phyloP scores from a whole-genome alignment of 2,329 filamentous ascomycete genomes.

The Aspergillus uvarum region DNA sequence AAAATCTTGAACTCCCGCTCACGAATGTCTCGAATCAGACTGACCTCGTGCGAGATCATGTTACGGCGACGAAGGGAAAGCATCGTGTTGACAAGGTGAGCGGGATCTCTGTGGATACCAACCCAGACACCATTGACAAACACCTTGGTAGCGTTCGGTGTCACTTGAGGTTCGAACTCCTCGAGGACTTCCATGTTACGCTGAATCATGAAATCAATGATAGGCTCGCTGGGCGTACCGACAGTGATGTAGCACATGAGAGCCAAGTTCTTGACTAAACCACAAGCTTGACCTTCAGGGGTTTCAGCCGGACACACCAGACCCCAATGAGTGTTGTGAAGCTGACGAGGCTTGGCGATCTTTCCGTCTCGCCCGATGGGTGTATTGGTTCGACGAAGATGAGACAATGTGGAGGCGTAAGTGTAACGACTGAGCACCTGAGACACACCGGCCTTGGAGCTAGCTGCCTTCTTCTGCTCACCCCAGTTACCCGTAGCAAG shows the following conservation, averaged over 20 bases:
- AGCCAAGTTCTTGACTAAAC: slow-evolving; percentile 94
- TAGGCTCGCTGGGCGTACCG: slow-evolving; percentile 83
- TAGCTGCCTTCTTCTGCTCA: slow-evolving; percentile 97
- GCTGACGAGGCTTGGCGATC: slow-evolving; percentile 92
- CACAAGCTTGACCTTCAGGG: slow-evolving; percentile 96
- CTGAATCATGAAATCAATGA: slow-evolving; percentile 93
- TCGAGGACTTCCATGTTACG: slow-evolving; percentile 95
- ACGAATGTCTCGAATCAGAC: slow-evolving; percentile 90
- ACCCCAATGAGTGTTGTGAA: slow-evolving; percentile 99
- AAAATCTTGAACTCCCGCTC: slow-evolving; percentile 99
- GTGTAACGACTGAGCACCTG: slow-evolving; percentile 98
- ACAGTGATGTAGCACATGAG: slow-evolving; percentile 99
- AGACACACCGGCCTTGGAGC: slow-evolving; percentile 92
- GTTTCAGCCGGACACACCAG: slow-evolving; percentile 96
- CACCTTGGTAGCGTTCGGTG: slow-evolving; percentile 92
- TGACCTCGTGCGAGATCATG: slow-evolving; percentile 87
- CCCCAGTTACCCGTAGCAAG: slow-evolving; percentile 98
- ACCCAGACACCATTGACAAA: slow-evolving; percentile 99
- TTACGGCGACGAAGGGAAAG: slow-evolving; percentile 75
- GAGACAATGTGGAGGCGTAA: slow-evolving; percentile 92
- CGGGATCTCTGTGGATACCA: slow-evolving; percentile 86
- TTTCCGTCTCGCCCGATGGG: slow-evolving; percentile 97
- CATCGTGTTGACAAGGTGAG: slow-evolving; percentile 77
- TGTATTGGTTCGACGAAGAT: slow-evolving; percentile 95
- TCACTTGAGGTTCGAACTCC: slow-evolving; percentile 83